Evolutionary conservation across 345 rosid genomes (phyloP), one percentile per base, ranked within the genome.

Genomic region (Abelmoschus esculentus): DNA sequence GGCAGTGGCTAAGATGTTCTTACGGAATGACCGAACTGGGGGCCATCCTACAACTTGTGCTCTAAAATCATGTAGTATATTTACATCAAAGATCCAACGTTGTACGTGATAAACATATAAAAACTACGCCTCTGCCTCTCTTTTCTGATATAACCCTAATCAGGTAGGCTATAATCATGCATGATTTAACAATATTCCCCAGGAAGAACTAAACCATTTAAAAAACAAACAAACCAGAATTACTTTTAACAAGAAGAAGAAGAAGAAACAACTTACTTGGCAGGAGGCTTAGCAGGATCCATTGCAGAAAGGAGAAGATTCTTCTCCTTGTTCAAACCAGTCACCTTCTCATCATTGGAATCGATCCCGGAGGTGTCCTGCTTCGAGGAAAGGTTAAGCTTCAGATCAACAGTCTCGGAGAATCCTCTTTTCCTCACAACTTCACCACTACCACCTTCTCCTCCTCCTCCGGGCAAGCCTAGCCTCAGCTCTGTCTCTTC

Each of bases 1-100:
- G 17, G 75, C 76, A 2, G 73, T 80, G 17, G 75, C 77, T 76
- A 88, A 60, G 76, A 87, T 77, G 83, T 86, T 90, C 88, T 90
- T 92, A 11, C 91, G 70, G 80, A 78, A 92, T 29, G 98, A 86
- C 66, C 98, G 76, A 40, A 92, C 90, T 1, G 98, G 98, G 3
- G 98, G 98, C 98, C 98, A 92, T 17, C 98, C 98, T 75, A 88
- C 93, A 8, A 90, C 90, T 32, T 88, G 96, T 67, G 90, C 87
- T 90, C 96, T 86, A 81, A 11, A 47, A 18, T 69, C 61, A 69
- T 52, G 7, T 22, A 22, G 26, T 18, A 44, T 49, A 47, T 55
- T 2, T 17, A 7, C 28, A n/a, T 61, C 15, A 36, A 55, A 61
- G 28, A 36, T 61, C 28, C 67, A 62, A 40, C 11, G 29, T 40